Conservation (phyloP, 1,284 basidiomycete species). For the Moesziomyces aphidis region DNA sequence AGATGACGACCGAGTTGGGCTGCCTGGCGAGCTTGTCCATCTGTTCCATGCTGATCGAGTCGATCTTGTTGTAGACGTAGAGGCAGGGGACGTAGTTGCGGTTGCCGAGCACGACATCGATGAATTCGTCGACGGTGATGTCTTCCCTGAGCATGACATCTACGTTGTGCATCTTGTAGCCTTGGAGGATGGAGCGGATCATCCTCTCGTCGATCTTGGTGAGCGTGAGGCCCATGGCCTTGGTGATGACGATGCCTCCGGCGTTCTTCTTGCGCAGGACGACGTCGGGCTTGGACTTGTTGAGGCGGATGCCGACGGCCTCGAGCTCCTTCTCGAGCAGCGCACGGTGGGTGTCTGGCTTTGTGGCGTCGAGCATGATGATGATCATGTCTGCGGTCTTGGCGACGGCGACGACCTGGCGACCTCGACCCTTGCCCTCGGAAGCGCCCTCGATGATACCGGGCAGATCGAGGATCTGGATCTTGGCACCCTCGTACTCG, state of each 20-base stretch:
- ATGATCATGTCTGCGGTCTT: conserved; percentile 94
- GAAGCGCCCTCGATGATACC: conserved; percentile 95
- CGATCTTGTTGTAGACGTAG: conserved; percentile 86
- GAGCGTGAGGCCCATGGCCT: conserved; percentile 76
- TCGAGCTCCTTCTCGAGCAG: conserved; percentile 92
- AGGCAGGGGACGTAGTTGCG: conserved; percentile 92
- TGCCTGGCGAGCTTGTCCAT: conserved; percentile 87
- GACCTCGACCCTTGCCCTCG: conserved; percentile 85
- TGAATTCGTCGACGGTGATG: conserved; percentile 95
- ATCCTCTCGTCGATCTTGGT: conserved; percentile 96
- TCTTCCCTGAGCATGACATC: conserved; percentile 64
- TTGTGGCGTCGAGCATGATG: conserved; percentile 95
- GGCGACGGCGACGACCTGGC: conserved; percentile 84
- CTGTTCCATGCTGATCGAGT: conserved; percentile 71
- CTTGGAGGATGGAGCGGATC: conserved; percentile 84
- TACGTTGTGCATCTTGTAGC: conserved; percentile 65
- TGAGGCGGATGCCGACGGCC: conserved; percentile 93
- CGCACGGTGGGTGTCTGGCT: conserved; percentile 89
- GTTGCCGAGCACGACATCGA: conserved; percentile 89
- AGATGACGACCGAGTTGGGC: conserved; percentile 91
- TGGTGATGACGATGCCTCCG: conserved; percentile 78
- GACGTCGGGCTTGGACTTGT: conserved; percentile 75
- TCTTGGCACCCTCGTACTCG: conserved; percentile 70
- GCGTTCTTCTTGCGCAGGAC: conserved; percentile 80
- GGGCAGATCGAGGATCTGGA: conserved; percentile 80